phyloP scores from a whole-genome alignment of 2,329 filamentous ascomycete genomes.

The Exutisphaerella laricina region DNA sequence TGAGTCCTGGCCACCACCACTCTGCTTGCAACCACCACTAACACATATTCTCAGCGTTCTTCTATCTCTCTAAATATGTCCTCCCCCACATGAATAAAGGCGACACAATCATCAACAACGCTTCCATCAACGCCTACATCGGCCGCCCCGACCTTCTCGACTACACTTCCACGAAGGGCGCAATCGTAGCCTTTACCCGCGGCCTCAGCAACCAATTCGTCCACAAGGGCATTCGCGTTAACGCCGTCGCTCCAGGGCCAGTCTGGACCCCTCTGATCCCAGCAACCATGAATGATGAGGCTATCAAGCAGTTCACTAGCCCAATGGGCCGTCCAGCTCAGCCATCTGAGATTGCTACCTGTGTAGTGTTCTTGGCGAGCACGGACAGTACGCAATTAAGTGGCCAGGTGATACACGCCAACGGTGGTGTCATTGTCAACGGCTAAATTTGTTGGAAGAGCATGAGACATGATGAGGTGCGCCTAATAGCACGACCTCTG shows the following conservation, averaged over 20 bases:
- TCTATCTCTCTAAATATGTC: slow-evolving; percentile 72
- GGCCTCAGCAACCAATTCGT: slow-evolving; percentile 71
- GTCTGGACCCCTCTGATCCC: slow-evolving; percentile 75
- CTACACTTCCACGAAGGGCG: slow-evolving; percentile 75
- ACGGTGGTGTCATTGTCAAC: slow-evolving; percentile 54
- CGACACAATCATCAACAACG: slow-evolving; percentile 76
- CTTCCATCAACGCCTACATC: slow-evolving; percentile 77
- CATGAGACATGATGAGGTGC: too few relatives aligned
- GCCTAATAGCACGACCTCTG: too few relatives aligned
- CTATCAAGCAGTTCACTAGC: slow-evolving; percentile 64
- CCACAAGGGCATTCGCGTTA: slow-evolving; percentile 66
- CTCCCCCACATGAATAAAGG: slow-evolving; percentile 71
- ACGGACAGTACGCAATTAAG: slow-evolving; percentile 67
- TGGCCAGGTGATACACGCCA: slow-evolving; percentile 65
- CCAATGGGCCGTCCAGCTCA: slow-evolving; percentile 75
- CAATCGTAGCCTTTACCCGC: slow-evolving; percentile 73
- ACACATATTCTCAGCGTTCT: slow-evolving; percentile 44
- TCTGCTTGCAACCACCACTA: neutral
- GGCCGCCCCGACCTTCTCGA: slow-evolving; percentile 75
- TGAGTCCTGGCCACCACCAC: slow-evolving; percentile 13
- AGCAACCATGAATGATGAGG: slow-evolving; percentile 63
- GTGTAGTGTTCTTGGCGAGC: slow-evolving; percentile 74
- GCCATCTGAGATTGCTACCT: slow-evolving; percentile 75
- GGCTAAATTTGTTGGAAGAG: slow-evolving; percentile 25
- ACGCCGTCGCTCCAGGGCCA: slow-evolving; percentile 70